A percentile compares a stretch with the other conserved stretches of the same genome.
These are phyloP conservation scores for Populus ilicifolia DNA, from an alignment of 345 rosid genomes.

Conservation along the genomic window DNA sequence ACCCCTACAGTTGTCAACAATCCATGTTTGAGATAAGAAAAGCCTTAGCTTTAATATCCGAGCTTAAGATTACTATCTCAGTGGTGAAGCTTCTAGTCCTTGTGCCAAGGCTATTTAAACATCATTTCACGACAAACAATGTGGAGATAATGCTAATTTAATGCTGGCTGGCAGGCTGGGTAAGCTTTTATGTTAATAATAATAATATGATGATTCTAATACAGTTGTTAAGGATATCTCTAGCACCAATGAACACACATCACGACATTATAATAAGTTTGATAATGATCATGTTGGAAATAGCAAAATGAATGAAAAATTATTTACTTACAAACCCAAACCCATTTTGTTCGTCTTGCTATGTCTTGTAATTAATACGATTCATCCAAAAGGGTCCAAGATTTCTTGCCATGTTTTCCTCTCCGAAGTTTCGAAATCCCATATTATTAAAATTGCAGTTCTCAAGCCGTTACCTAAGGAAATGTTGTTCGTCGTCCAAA, in stretches of 20 bases:
- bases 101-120: constrained; percentile 18
- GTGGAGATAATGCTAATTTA: neutral
- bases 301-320: no score
- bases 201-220: no score
- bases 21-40: constrained; percentile 5
- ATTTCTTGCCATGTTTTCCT: constrained; percentile 45
- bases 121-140: constrained; percentile 1
- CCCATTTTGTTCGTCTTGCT: neutral
- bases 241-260: no score
- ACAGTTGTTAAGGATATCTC: neutral
- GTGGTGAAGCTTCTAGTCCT: constrained; percentile 45
- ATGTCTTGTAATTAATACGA: neutral
- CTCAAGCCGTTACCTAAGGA: constrained; percentile 3
- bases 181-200: neutral
- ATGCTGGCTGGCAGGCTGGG: neutral
- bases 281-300: no score
- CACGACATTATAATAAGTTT: no score
- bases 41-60: constrained; percentile 12
- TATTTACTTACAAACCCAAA: neutral
- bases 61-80: constrained; percentile 20
- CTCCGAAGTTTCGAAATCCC: constrained; percentile 33
- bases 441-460: neutral
- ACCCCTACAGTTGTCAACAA: neutral
- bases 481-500: constrained; percentile 1
- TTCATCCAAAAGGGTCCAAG: constrained; percentile 15